These are phyloP conservation scores for Pyrenophora teres DNA, from an alignment of 2,329 filamentous ascomycete species.

Conservation along the genomic window DNA sequence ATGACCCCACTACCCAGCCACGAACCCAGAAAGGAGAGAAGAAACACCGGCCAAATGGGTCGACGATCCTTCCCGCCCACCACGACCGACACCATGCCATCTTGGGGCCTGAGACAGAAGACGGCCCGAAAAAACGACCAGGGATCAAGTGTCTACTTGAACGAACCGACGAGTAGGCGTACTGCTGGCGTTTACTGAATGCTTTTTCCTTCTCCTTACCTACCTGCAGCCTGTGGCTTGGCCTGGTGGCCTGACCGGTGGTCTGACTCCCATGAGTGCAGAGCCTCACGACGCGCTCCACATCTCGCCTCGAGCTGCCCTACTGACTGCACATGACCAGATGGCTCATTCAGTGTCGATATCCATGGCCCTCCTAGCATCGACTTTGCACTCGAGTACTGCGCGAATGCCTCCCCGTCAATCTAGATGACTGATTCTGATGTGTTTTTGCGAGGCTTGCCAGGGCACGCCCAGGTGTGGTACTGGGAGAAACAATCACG, in stretches of 20 bases:
- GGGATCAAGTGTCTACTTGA: not conserved
- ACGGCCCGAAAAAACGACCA: conserved; percentile 14
- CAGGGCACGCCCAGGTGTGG: too few relatives aligned
- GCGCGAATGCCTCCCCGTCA: too few relatives aligned
- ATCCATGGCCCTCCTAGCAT: not conserved
- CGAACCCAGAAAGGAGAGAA: conserved; percentile 7
- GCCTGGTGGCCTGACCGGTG: conserved; percentile 9
- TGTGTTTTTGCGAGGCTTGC: not conserved
- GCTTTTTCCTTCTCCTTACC: conserved; percentile 8
- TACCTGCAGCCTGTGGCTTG: conserved; percentile 4
- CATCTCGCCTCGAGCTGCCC: not conserved
- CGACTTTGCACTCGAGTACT: too few relatives aligned
- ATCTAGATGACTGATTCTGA: not conserved
- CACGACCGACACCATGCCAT: conserved; percentile 13
- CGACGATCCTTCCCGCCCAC: conserved; percentile 29
- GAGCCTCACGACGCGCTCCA: conserved; percentile 22
- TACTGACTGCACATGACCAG: conserved; percentile 6
- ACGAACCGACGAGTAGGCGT: conserved; percentile 3
- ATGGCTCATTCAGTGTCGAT: not conserved
- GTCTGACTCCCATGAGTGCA: conserved; percentile 13
- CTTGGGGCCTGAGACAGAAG: conserved; percentile 6
- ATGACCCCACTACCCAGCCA: conserved; percentile 30
- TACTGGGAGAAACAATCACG: not conserved
- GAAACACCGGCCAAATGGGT: conserved; percentile 23
- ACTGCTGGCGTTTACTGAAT: conserved; percentile 3